A percentile compares a stretch with the other conserved stretches of the same genome.
These are phyloP conservation scores for Boletus mariae DNA, from an alignment of 1,284 basidiomycete genomes.

Conservation along the genomic window DNA sequence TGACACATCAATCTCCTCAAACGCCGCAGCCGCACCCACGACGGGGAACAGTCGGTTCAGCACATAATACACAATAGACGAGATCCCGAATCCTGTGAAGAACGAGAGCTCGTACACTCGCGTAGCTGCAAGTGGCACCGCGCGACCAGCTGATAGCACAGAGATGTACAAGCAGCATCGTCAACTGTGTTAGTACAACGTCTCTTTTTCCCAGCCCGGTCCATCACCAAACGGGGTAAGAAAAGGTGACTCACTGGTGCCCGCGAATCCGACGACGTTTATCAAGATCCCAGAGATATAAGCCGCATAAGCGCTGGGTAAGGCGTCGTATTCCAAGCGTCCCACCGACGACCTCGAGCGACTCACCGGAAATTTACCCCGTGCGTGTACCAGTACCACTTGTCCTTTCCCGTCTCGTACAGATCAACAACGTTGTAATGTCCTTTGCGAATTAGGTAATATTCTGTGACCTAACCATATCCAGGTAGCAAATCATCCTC, in stretches of 20 bases:
- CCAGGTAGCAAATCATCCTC: not conserved
- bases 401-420: constrained; percentile 54
- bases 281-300: constrained; percentile 78
- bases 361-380: constrained; percentile 70
- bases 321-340: not conserved
- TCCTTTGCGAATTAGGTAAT: constrained; percentile 74
- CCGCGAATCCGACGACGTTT: constrained; percentile 75
- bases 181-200: not conserved
- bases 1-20: constrained; percentile 64
- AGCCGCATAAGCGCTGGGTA: constrained; percentile 59
- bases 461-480: constrained; percentile 60
- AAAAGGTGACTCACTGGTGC: constrained; percentile 47
- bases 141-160: constrained; percentile 43
- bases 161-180: not conserved
- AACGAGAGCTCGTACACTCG: constrained; percentile 73
- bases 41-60: constrained; percentile 61
- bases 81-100: constrained; percentile 75
- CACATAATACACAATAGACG: constrained; percentile 58
- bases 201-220: constrained; percentile 4
- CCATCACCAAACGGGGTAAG: not conserved
- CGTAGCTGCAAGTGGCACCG: constrained; percentile 61
- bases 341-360: not conserved
- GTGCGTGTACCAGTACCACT: constrained; percentile 75
- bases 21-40: constrained; percentile 45
- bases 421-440: constrained; percentile 72